phyloP scores from a whole-genome alignment of 2,329 filamentous ascomycete species.

The Metarhizium guizhouense region DNA sequence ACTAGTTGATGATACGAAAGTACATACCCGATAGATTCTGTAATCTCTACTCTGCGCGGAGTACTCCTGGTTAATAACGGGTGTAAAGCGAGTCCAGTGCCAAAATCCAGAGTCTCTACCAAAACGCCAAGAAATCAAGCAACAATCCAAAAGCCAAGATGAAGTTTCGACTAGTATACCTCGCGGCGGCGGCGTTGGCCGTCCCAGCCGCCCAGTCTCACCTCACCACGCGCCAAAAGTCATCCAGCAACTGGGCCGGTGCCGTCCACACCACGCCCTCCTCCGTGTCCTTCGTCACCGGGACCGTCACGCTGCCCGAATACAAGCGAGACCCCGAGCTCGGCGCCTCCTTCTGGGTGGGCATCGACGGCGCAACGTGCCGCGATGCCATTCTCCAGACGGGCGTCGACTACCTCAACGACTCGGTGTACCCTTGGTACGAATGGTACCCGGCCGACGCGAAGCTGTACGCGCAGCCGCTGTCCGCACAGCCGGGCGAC shows the following conservation, averaged over 20 bases:
- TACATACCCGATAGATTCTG: too few species aligned
- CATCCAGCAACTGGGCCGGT: not conserved
- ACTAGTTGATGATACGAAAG: too few species aligned
- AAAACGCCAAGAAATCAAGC: too few species aligned
- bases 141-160: too few species aligned
- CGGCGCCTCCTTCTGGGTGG: constrained; percentile 5
- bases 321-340: not conserved
- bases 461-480: not conserved
- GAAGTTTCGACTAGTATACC: too few species aligned
- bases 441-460: constrained; percentile 1
- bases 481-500: not conserved
- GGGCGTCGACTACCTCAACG: constrained; percentile 2
- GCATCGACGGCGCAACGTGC: constrained; percentile 4
- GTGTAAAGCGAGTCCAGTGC: too few species aligned
- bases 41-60: too few species aligned
- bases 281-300: not conserved
- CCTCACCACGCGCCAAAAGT: too few species aligned
- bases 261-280: constrained; percentile 2
- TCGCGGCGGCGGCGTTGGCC: too few species aligned
- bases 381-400: constrained; percentile 5
- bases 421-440: constrained; percentile 4
- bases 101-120: too few species aligned
- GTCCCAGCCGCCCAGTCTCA: too few species aligned
- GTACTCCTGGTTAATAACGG: too few species aligned
- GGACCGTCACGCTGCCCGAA: not conserved